Evolutionary conservation across 2,329 filamentous ascomycete species (phyloP).

Genomic region (Claviceps purpurea): DNA sequence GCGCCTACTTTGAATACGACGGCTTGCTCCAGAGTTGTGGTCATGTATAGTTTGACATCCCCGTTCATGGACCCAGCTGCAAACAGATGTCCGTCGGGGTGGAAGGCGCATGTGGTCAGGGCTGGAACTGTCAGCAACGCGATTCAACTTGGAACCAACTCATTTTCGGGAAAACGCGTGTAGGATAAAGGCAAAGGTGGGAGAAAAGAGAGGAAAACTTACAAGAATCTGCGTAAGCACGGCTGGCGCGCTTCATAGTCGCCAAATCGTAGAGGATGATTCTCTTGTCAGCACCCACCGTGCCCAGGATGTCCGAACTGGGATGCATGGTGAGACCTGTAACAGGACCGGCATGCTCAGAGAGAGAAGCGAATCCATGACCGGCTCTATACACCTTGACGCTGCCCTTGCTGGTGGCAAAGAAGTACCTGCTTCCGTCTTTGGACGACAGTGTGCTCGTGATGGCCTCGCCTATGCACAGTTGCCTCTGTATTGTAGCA

Average conservation of each 20-base stretch:
- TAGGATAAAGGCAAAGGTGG: background rate
- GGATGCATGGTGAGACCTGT: conserved; percentile 73
- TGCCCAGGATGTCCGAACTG: conserved; percentile 68
- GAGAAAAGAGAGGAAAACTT: conserved; percentile 24
- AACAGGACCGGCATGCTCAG: conserved; percentile 71
- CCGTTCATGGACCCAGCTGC: conserved; percentile 70
- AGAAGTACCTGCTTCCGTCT: conserved; percentile 43
- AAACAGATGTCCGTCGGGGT: conserved; percentile 91
- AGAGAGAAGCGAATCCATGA: conserved; percentile 53
- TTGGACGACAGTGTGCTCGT: conserved; percentile 53
- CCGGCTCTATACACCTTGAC: conserved; percentile 71
- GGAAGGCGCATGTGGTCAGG: conserved; percentile 69
- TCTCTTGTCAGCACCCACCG: conserved; percentile 82
- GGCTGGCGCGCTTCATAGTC: conserved; percentile 54
- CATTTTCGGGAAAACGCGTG: background rate
- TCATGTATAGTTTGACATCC: conserved; percentile 79
- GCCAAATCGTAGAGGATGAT: conserved; percentile 78
- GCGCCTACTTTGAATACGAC: conserved; percentile 58
- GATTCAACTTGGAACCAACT: background rate
- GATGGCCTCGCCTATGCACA: conserved; percentile 55
- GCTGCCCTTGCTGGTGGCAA: conserved; percentile 61
- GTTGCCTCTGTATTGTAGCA: conserved; percentile 51
- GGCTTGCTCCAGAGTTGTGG: conserved; percentile 63
- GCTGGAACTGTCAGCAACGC: conserved; percentile 29
- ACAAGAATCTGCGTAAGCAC: conserved; percentile 71